Evolutionary conservation across 495 filamentous ascomycete species (phyloP).

Genomic region (Penicillium coffeae): DNA sequence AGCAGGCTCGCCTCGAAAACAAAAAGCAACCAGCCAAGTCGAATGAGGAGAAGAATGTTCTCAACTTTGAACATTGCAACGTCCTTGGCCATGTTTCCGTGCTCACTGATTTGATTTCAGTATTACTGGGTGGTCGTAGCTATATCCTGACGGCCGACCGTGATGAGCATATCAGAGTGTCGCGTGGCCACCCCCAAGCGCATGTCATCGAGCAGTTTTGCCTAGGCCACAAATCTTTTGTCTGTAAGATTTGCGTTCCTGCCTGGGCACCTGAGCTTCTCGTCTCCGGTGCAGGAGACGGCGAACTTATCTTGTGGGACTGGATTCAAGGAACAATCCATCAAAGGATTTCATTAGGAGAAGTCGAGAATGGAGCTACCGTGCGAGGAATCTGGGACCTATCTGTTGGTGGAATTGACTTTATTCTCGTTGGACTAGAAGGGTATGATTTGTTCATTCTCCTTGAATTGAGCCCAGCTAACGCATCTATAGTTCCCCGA

Average conservation of each 20-base stretch:
- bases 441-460: slow-evolving; percentile 46
- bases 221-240: slow-evolving; percentile 78
- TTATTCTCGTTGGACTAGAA: slow-evolving; percentile 63
- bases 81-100: slow-evolving; percentile 92
- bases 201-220: slow-evolving; percentile 88
- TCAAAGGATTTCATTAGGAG: slow-evolving; percentile 40
- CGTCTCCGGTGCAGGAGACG: slow-evolving; percentile 83
- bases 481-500: slow-evolving; percentile 47
- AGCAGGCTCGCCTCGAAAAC: slow-evolving; percentile 44
- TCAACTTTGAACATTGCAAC: slow-evolving; percentile 65
- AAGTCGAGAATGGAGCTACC: slow-evolving; percentile 22
- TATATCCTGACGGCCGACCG: slow-evolving; percentile 90
- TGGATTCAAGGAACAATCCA: slow-evolving; percentile 59
- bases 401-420: slow-evolving; percentile 15
- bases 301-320: slow-evolving; percentile 73
- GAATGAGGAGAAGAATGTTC: slow-evolving; percentile 40
- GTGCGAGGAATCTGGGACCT: slow-evolving; percentile 40
- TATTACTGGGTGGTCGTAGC: slow-evolving; percentile 37
- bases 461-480: slow-evolving; percentile 5
- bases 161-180: slow-evolving; percentile 95
- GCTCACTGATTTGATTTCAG: slow-evolving; percentile 68
- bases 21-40: slow-evolving; percentile 25
- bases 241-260: slow-evolving; percentile 69
- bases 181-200: slow-evolving; percentile 74
- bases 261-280: slow-evolving; percentile 52